Conservation (phyloP, 345 rosid genomes). For the Odontarrhena argentea region DNA sequence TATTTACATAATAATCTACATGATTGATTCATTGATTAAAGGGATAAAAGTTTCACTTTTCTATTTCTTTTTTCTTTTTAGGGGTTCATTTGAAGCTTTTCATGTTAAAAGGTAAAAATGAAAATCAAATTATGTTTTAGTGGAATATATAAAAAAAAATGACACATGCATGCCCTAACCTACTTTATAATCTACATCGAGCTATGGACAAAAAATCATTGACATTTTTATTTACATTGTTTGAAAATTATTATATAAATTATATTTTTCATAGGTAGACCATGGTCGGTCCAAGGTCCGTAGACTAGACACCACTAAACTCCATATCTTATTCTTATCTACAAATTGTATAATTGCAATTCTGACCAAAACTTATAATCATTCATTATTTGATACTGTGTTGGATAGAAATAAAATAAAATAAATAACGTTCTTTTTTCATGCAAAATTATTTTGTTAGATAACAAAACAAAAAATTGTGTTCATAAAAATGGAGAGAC, state of each 20-base stretch:
- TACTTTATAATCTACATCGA: constrained; percentile 43
- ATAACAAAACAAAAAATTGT: not conserved
- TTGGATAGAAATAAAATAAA: no score
- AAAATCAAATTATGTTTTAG: not conserved
- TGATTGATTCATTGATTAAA: constrained; percentile 37
- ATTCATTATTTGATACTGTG: not conserved
- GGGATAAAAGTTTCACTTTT: constrained; percentile 25
- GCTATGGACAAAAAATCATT: constrained; percentile 43
- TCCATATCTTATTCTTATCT: constrained; percentile 34
- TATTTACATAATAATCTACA: not conserved
- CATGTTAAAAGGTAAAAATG: not conserved
- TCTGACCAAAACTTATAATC: constrained; percentile 7
- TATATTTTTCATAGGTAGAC: constrained; percentile 39
- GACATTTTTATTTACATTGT: constrained; percentile 29
- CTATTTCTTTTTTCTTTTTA: not conserved
- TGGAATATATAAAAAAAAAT: constrained; percentile 8
- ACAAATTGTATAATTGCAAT: not conserved
- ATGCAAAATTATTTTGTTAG: no score
- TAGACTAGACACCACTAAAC: constrained; percentile 45
- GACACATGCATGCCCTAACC: constrained; percentile 47
- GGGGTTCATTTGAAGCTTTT: constrained; percentile 29
- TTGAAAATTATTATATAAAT: not conserved
- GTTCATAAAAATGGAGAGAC: not conserved
- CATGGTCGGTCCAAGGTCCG: constrained; percentile 44
- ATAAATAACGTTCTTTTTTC: no score